These are phyloP conservation scores for Fraxinus anomala DNA, from an alignment of 257 asterid genomes.

Conservation along the genomic window DNA sequence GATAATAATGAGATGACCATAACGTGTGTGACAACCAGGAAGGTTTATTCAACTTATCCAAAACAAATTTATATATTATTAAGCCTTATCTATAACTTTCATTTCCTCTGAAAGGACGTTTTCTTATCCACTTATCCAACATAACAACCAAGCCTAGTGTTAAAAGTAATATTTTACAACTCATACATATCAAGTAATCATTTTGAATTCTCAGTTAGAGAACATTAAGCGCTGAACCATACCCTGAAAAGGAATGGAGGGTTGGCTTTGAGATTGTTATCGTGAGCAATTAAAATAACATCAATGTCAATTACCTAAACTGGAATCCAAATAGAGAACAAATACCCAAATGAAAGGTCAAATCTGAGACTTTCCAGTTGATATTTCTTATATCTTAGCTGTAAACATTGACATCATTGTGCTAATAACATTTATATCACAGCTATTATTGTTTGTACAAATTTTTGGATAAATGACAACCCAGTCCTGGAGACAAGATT, in stretches of 20 bases:
- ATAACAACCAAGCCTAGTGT: not conserved
- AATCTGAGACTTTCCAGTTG: not conserved
- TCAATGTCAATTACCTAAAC: not conserved
- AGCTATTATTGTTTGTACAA: not conserved
- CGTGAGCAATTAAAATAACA: not conserved
- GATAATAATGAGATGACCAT: not conserved
- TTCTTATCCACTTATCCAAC: not conserved
- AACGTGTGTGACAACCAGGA: no score
- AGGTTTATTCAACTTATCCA: not conserved
- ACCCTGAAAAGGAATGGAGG: not conserved
- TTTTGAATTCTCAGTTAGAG: not conserved
- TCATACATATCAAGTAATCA: not conserved
- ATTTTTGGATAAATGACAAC: not conserved
- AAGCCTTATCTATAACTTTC: not conserved
- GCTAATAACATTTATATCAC: not conserved
- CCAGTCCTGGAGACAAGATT: not conserved
- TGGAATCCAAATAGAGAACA: not conserved
- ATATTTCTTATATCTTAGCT: not conserved
- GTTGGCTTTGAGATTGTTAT: not conserved
- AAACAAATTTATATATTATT: not conserved
- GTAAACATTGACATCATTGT: not conserved
- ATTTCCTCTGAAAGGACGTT: not conserved
- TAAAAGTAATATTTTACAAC: not conserved
- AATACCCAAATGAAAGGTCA: not conserved
- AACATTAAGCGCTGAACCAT: not conserved